Evolutionary conservation across 1,284 basidiomycete species (phyloP), one percentile per base, ranked within the genome.

Genomic region (Hemileia vastatrix): DNA sequence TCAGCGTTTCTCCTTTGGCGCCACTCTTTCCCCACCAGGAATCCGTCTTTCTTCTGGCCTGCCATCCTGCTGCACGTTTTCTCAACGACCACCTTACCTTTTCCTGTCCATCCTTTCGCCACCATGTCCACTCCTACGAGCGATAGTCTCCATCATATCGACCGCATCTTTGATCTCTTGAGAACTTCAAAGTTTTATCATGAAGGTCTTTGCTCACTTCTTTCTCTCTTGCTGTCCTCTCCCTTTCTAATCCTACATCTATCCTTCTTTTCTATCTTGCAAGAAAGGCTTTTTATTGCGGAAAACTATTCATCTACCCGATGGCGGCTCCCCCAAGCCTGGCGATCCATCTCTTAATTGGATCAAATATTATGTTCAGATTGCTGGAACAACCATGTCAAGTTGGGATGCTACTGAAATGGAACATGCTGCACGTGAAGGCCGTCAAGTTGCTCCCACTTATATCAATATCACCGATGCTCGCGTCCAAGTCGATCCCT

Each of bases 371-470:
- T 72, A 71, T 62, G 67, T 72, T 8, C 70, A 72, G 56, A 63
- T 72, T 19, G 62, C 65, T 23, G 68, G 69, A 1, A 66, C 64
- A 11, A 69, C 67, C 56, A 64, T 71, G 57, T 66, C 65, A 32
- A 66, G 67, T 4, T 72, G 70, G 70, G 70, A 72, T 52, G 68
- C 68, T 3, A 53, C 56, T 27, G 70, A 72, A 49, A 72, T 71
- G 66, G 68, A 71, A 44, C 64, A 64, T 6, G 70, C 70, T 2
- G 70, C 69, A 1, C 54, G 59, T 21, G 49, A 68, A 27, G 57
- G 57, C 19, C 47, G 48, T 19, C 57, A 54, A 32, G 50, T 61
- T 13, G 51, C 50, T 71, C 70, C 67, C 64, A 59, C 47, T 19
- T 59, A 59, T n/a, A 59, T 49, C 32, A 59, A 59, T 36, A 59